Evolutionary conservation across 305 asterid genomes (phyloP).

Genomic region (Solanum aculeatissimum): DNA sequence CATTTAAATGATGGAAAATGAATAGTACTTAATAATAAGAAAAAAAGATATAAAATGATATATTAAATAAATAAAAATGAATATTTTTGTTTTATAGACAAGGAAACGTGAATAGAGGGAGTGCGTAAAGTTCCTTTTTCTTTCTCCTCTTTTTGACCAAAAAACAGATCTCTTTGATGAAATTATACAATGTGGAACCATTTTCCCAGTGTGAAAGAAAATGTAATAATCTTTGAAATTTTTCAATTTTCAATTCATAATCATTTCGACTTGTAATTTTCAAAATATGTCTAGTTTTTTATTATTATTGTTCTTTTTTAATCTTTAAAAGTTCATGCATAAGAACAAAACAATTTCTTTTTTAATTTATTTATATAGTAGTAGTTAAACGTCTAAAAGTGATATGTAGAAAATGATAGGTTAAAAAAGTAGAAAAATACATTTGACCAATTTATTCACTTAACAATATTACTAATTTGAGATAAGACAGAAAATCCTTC

Average conservation of each 20-base stretch:
- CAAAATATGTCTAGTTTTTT: background rate
- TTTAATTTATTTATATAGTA: background rate
- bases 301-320: too few relatives aligned
- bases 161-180: background rate
- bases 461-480: background rate
- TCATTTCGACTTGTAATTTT: background rate
- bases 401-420: background rate
- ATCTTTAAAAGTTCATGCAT: too few relatives aligned
- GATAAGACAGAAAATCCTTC: background rate
- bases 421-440: background rate
- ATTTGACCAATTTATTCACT: background rate
- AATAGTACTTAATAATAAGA: background rate
- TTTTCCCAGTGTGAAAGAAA: background rate
- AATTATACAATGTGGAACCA: background rate
- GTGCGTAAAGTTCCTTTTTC: background rate
- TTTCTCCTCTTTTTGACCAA: background rate
- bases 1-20: background rate
- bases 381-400: background rate
- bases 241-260: background rate
- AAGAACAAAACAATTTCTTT: background rate
- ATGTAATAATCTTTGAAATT: background rate
- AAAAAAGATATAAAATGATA: background rate
- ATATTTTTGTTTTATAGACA: too few relatives aligned
- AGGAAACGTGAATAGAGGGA: background rate
- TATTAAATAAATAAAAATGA: background rate